A percentile compares a stretch with the other conserved stretches of the same genome.
Evolutionary conservation across 2,329 filamentous ascomycete species (phyloP).

Genomic region (Huntiella omanensis): DNA sequence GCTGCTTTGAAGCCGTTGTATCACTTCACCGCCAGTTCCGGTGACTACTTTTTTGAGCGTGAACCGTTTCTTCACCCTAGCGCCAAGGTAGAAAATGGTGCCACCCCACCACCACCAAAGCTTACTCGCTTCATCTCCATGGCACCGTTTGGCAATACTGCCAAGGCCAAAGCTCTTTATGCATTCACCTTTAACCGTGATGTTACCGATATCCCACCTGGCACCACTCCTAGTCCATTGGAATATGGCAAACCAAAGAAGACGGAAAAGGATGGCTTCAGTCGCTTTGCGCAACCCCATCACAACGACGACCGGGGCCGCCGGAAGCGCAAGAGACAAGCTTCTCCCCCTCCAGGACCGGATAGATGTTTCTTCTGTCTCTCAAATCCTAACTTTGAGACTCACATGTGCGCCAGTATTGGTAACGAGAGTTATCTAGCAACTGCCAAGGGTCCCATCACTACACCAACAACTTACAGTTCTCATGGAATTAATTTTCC

Average conservation of each 20-base stretch:
- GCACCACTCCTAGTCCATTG: slow-evolving; percentile 62
- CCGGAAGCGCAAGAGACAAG: slow-evolving; percentile 26
- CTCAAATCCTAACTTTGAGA: slow-evolving; percentile 64
- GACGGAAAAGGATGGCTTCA: slow-evolving; percentile 1
- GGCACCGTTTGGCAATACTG: slow-evolving; percentile 54
- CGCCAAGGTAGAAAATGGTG: too few relatives aligned
- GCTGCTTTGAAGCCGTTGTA: slow-evolving; percentile 73
- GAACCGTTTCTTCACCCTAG: slow-evolving; percentile 68
- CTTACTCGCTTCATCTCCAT: slow-evolving; percentile 84
- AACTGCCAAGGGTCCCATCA: slow-evolving; percentile 77
- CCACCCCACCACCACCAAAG: slow-evolving; percentile 13
- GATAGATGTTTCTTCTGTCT: slow-evolving; percentile 90
- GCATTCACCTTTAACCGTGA: slow-evolving; percentile 42
- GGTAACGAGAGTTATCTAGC: slow-evolving; percentile 77
- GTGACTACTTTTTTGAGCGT: slow-evolving; percentile 61
- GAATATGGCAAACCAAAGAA: slow-evolving; percentile 14
- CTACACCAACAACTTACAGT: slow-evolving; percentile 47
- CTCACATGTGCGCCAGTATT: slow-evolving; percentile 79
- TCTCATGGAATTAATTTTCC: slow-evolving; percentile 52
- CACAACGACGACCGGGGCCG: slow-evolving; percentile 26
- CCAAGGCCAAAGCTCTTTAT: slow-evolving; percentile 66
- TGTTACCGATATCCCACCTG: slow-evolving; percentile 37
- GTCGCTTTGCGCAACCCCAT: slow-evolving; percentile 17
- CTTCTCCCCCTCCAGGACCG: slow-evolving; percentile 45
- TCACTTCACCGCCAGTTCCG: slow-evolving; percentile 56